Evolutionary conservation across 2,329 filamentous ascomycete species (phyloP), one percentile per base, ranked within the genome.

Genomic region (Orbilia javanica): DNA sequence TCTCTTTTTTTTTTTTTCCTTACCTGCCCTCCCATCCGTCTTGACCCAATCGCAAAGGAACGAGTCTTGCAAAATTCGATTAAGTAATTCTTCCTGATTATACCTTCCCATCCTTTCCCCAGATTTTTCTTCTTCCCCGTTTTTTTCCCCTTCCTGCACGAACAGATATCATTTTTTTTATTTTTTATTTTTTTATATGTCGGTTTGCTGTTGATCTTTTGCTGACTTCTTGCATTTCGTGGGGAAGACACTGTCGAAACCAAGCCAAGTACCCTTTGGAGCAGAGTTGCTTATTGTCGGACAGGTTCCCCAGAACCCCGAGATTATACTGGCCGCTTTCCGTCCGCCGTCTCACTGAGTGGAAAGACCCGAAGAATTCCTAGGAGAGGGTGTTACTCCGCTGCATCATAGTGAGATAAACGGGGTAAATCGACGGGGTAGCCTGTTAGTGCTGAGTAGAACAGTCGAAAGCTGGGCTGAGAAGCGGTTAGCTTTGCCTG

Each of bases 61-160:
- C 53, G 42, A 44, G 39, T 72, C 62, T 53, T 63, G 62, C 60
- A 62, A 65, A 78, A 67, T 78, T 72, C 74, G 60, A 78, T 78
- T 71, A 78, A 72, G 67, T 72, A 78, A 71, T 78, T 72, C 73
- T 63, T 57, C 66, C 66, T 70, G 57, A 65, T 60, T 69, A 76
- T 70, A 66, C 72, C 46, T 77, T 44, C 65, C 65, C 74, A 53
- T 66, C 60, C 68, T 48, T 71, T 72, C 62, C 53, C 67, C 67
- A 57, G 27, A 63, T 65, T 36, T 69, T 73, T 67, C 55, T 42
- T 52, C 53, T 69, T 64, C 42, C 50, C 18, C 46, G 20, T 48
- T 62, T 48, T 50, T 46, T 34, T 44, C 20, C 20, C 8, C 18
- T 36, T 39, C 48, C 57, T 46, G 25, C 46, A 39, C 68, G 25